Evolutionary conservation across 1,284 basidiomycete genomes (phyloP), one percentile per base, ranked within the genome.

Genomic region (Chalciporus piperatoides): DNA sequence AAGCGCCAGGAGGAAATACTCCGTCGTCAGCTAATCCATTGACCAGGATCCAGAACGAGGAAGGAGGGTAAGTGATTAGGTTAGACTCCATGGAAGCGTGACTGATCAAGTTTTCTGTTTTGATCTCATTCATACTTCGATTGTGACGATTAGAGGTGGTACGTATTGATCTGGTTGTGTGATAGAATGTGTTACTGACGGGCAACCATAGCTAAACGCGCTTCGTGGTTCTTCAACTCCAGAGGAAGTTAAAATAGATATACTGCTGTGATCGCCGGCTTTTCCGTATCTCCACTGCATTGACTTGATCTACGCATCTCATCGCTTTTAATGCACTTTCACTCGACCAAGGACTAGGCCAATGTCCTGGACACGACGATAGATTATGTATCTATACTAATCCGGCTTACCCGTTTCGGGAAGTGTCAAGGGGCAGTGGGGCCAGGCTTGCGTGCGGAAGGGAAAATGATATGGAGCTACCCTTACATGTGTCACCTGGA

Each of bases 171-270:
- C 33, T 53, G 46, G 46, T 42, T 49, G 37, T 44, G 32, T 38
- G 41, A 17, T 49, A 48, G 32, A 43, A 51, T 44, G 46, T 5
- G 44, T 48, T 41, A 36, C 41, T 67, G 48, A 70, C 54, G 42
- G 37, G 48, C 41, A 41, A 52, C 51, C 56, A 42, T 68, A 90
- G 89, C 85, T 59, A 91, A 91, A 73, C 86, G 88, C 54, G 86
- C 88, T 44, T 91, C 89, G 46, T 91, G 88, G 88, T 91, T 91
- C 72, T 91, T 91, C 78, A 86, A 84, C 67, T 82, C 84, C 58
- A 81, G 82, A 70, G 82, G 70, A 78, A 67, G 59, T 55, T 68
- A 58, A 58, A 55, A 56, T 49, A 44, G 62, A 54, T 42, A 25
- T 42, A 30, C 48, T 47, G 28, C 35, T 19, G 35, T 27, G 49